Base-by-base conservation (phyloP, 495 filamentous ascomycete genomes). In the Barbatosphaeria neglecta region DNA sequence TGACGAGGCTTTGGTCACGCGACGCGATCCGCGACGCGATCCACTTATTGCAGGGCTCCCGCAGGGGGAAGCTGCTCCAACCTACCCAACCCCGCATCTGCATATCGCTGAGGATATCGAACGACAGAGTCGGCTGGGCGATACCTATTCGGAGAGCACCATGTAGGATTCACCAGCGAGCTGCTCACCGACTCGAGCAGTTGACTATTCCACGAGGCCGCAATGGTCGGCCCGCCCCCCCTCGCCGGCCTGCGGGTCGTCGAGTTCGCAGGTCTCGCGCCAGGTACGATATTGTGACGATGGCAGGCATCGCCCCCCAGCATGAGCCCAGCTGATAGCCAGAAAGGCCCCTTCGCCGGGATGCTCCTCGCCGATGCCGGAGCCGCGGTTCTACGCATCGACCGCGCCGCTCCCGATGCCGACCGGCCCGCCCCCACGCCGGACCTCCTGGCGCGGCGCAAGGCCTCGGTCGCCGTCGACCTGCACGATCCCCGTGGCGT, bases 351-450 rank as follows among this genome's bases (percentile, higher is more conserved):
- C 16, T 97, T 92, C 61, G 82, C 87, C 27, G 89, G 87, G 50
- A 77, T 96, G 43, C 78, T 97, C 22, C 80, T 95, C 45, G 80
- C 87, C 55, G 88, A 95, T 66, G 87, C 84, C 50, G 90, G 90
- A 50, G 90, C 90, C 43, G 77, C 75, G 15, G 84, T 96, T 51
- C 77, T 97, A 22, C 86, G 90, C 49, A 76, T 97, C 61, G 90
- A 97, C 67, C 83, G 90, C 22, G 49, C 68, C 27, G 25, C 60
- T 20, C 50, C 57, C 17, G 50, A 52, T n/a, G 47, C 45, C 37
- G 9, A 24, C 28, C 18, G 47, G 49, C 69, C 53, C 48, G 62
- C 54, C 2, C 70, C 78, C 4, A 76, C 80, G 2, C 46, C 59
- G 0, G 90, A 97, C 66, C 71, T 77, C 42, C 73, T 95, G 7